Percentiles rank a stretch among this genome's conserved stretches.
Conservation (phyloP, 495 filamentous ascomycete species). For the Talaromyces ruber region DNA sequence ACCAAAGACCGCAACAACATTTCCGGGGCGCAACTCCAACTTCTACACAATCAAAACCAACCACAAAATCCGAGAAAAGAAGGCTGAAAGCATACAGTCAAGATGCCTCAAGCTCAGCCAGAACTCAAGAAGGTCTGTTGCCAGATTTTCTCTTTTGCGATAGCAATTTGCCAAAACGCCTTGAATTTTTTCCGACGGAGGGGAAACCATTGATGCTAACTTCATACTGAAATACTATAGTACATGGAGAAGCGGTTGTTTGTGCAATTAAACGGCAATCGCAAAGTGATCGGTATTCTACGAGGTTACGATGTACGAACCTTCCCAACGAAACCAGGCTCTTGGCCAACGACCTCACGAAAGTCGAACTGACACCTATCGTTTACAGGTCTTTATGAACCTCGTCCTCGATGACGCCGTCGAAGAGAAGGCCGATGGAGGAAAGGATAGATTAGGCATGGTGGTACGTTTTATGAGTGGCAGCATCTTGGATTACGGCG, state of each 20-base stretch:
- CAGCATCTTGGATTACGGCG: neutral
- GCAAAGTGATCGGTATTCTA: slow-evolving; percentile 91
- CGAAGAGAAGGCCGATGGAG: slow-evolving; percentile 85
- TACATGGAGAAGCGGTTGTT: slow-evolving; percentile 99
- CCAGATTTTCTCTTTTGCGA: neutral
- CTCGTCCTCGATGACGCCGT: slow-evolving; percentile 97
- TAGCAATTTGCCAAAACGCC: neutral
- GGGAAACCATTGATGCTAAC: slow-evolving; percentile 8
- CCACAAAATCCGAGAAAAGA: neutral
- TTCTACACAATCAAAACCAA: neutral
- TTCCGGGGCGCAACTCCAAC: neutral
- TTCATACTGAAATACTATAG: slow-evolving; percentile 42
- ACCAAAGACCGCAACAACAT: neutral
- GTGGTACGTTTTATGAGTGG: slow-evolving; percentile 53
- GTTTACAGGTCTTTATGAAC: slow-evolving; percentile 84
- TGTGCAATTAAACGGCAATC: slow-evolving; percentile 93
- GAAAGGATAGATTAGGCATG: slow-evolving; percentile 89
- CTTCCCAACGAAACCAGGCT: neutral
- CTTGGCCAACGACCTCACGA: neutral
- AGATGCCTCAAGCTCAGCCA: slow-evolving; percentile 97
- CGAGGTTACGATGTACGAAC: slow-evolving; percentile 85
- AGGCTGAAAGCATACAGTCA: slow-evolving; percentile 24
- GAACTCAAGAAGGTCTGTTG: slow-evolving; percentile 87
- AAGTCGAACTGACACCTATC: neutral
- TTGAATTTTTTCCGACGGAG: neutral